Base-by-base conservation (phyloP, 345 rosid genomes). In the Rhodamnia rubescens region DNA sequence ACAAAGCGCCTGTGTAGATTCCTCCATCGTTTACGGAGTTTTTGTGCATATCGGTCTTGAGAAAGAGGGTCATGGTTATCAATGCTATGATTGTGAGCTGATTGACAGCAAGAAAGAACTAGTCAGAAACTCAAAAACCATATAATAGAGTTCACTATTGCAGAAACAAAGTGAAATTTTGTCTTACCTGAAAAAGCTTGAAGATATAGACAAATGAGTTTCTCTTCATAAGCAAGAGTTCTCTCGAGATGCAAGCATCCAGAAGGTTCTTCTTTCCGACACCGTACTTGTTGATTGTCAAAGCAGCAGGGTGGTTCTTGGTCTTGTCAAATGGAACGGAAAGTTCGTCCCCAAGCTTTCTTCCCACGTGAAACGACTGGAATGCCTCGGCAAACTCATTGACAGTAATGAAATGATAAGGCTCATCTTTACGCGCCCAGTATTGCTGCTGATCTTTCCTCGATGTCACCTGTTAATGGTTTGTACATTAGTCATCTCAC, bases 1-100 rank as follows among this genome's bases (percentile, higher is more conserved):
- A 94, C 59, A 91, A 86, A 85, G 93, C 92, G 32, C 96, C 96
- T 59, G 85, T 69, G 56, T 85, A 94, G 47, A 92, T 83, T 55
- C 85, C 87, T 56, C 94, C 95, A 87, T 92, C 92, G 5, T 27
- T 85, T 24, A 91, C 24, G 7, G 90, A 74, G 29, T 52, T 87
- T 74, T 84, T 88, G 52, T 86, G 58, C 58, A 74, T 69, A 51
- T 83, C 27, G 4, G 80, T 86, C 47, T 78, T 61, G 49, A 86
- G 84, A 85, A 86, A 86, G 81, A 86, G 44, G 21, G 84, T 86
- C 85, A 83, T 74, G 54, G 88, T 55, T 53, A 86, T 83, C 54
- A 49, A 44, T 6, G 83, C 88, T n/a, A 86, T 57, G 42, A 83
- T 56, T 24, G 83, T 44, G 27, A 86, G 83, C 88, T 86, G 44